phyloP scores from a whole-genome alignment of 2,329 filamentous ascomycete species.

The Aspergillus sp. region DNA sequence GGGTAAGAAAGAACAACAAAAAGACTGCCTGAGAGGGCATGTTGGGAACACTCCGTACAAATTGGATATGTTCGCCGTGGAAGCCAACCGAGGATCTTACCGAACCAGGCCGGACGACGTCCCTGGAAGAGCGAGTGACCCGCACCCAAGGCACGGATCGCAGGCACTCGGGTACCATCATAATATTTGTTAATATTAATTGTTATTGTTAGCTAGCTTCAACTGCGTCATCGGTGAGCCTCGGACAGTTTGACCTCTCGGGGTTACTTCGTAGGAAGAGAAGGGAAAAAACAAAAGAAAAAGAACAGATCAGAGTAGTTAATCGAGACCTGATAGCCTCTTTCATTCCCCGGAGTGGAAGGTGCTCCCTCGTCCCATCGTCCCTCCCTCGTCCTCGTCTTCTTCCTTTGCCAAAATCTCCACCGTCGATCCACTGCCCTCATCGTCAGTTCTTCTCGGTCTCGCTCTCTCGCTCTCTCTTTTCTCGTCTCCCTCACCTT shows the following conservation, averaged over 20 bases:
- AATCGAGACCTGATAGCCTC: background rate
- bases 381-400: conserved; percentile 4
- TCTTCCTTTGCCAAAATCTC: conserved; percentile 4
- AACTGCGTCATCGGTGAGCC: background rate
- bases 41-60: no score
- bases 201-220: background rate
- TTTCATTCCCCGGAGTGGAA: conserved; percentile 1
- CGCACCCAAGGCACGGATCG: background rate
- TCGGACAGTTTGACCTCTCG: background rate
- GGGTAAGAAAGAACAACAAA: no score
- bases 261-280: background rate
- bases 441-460: conserved; percentile 9
- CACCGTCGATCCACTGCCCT: conserved; percentile 20
- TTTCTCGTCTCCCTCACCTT: conserved; percentile 14
- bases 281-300: background rate
- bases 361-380: background rate
- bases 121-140: background rate
- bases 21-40: no score
- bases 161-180: background rate
- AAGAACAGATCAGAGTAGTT: background rate
- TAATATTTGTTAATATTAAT: no score
- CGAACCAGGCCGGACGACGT: no score
- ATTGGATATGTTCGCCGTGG: no score
- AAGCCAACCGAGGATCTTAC: no score
- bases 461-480: conserved; percentile 1